Percentiles rank a stretch among this genome's conserved stretches.
phyloP scores from a whole-genome alignment of 805 yeast species.

The Ogataea dorogensis region DNA sequence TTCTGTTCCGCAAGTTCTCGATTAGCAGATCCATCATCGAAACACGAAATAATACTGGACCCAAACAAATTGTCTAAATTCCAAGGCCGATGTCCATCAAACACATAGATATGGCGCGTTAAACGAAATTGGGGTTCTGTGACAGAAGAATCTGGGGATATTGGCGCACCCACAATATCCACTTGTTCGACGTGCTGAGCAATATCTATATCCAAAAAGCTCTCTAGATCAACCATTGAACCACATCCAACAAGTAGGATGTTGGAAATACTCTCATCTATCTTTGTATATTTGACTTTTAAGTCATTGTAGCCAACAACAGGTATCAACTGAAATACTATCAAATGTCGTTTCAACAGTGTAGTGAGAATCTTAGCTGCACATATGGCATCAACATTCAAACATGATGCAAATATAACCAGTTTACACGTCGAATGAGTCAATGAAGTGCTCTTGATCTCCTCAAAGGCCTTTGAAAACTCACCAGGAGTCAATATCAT shows the following conservation, averaged over 20 bases:
- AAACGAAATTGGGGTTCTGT: conserved; percentile 33
- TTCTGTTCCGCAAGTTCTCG: conserved; percentile 54
- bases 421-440: conserved; percentile 92
- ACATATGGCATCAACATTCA: conserved; percentile 89
- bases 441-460: conserved; percentile 66
- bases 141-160: conserved; percentile 28
- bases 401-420: conserved; percentile 84
- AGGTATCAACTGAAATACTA: conserved; percentile 87
- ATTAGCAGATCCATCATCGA: conserved; percentile 82
- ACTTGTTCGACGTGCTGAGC: conserved; percentile 45
- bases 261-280: conserved; percentile 75
- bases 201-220: conserved; percentile 63
- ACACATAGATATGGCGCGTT: conserved; percentile 66
- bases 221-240: conserved; percentile 81
- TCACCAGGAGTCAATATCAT: conserved; percentile 79
- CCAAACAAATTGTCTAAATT: conserved; percentile 90
- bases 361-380: conserved; percentile 74
- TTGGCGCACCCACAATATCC: conserved; percentile 16
- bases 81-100: conserved; percentile 97
- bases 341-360: conserved; percentile 72
- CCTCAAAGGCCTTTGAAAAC: conserved; percentile 65
- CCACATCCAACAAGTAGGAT: conserved; percentile 90
- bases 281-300: conserved; percentile 53
- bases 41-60: conserved; percentile 69
- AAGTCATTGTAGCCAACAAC: conserved; percentile 89